Evolutionary conservation across 192 early-diverging fungal species (phyloP).

Genomic region (Phlyctochytrium bullatum): DNA sequence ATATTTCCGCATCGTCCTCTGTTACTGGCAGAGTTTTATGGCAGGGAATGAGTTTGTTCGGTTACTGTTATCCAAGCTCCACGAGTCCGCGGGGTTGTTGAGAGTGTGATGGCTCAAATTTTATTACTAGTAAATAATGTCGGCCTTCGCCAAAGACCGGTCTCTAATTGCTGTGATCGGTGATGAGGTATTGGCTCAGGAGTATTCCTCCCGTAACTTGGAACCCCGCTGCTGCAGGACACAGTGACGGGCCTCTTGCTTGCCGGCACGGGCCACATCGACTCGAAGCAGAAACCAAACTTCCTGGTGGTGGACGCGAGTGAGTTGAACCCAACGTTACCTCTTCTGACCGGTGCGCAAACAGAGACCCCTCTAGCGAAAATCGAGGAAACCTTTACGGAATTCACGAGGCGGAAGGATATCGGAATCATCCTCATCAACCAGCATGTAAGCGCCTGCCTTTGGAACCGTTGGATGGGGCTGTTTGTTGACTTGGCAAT

Average conservation of each 20-base stretch:
- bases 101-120: no score
- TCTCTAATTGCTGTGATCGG: conserved; percentile 53
- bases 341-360: neutral
- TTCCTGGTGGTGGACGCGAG: conserved; percentile 95
- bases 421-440: conserved; percentile 98
- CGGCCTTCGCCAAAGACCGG: conserved; percentile 42
- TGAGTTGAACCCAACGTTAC: conserved; percentile 37
- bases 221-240: no score
- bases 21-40: no score
- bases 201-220: no score
- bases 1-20: no score
- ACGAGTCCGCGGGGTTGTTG: no score
- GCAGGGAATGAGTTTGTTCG: no score
- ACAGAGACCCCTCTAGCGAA: conserved; percentile 51
- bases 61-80: no score
- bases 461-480: neutral
- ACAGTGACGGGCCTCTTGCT: conserved; percentile 94
- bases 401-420: conserved; percentile 90
- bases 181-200: conserved; percentile 42
- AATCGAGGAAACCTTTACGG: conserved; percentile 67
- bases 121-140: no score
- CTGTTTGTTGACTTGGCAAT: neutral
- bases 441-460: conserved; percentile 74
- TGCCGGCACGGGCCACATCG: conserved; percentile 94
- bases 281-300: conserved; percentile 88